A percentile compares a stretch with the other conserved stretches of the same genome.
phyloP scores from a whole-genome alignment of 768 basidiomycete genomes.

The Termitomyces heimii region DNA sequence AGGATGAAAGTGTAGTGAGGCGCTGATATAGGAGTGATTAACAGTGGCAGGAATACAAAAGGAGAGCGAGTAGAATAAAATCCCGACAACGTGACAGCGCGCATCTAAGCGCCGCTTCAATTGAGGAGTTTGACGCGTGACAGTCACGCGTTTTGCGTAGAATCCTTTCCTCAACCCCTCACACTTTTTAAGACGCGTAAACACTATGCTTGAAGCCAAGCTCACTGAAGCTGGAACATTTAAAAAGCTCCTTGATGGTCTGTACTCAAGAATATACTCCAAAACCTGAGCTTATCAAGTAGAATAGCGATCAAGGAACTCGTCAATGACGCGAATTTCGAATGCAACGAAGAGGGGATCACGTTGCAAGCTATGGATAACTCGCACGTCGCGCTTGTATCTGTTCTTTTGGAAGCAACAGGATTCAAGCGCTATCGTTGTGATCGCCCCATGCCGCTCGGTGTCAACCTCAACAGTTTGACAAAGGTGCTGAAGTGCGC shows the following conservation, averaged over 20 bases:
- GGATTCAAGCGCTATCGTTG: constrained; percentile 90
- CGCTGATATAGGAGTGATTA: not conserved
- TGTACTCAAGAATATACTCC: constrained; percentile 17
- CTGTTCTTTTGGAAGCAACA: constrained; percentile 70
- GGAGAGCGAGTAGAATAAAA: not conserved
- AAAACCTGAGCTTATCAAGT: constrained; percentile 2
- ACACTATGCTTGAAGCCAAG: constrained; percentile 82
- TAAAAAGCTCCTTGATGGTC: constrained; percentile 92
- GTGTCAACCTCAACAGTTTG: constrained; percentile 80
- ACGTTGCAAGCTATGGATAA: constrained; percentile 99
- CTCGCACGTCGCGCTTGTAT: constrained; percentile 96
- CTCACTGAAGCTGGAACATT: constrained; percentile 81
- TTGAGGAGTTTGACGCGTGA: constrained; percentile 22
- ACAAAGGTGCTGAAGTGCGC: constrained; percentile 97
- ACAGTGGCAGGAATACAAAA: constrained; percentile 1
- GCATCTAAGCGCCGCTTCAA: constrained; percentile 26
- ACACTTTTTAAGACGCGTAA: constrained; percentile 21
- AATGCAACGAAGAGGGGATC: constrained; percentile 94
- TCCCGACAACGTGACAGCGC: constrained; percentile 1
- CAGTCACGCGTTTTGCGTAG: constrained; percentile 12
- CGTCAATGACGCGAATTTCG: constrained; percentile 96
- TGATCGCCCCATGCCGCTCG: constrained; percentile 90
- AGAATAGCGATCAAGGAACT: constrained; percentile 92
- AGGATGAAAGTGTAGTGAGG: not conserved
- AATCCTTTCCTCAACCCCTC: constrained; percentile 9